Evolutionary conservation across 306 rosid genomes (phyloP).

Genomic region (Cucurbita moschata): DNA sequence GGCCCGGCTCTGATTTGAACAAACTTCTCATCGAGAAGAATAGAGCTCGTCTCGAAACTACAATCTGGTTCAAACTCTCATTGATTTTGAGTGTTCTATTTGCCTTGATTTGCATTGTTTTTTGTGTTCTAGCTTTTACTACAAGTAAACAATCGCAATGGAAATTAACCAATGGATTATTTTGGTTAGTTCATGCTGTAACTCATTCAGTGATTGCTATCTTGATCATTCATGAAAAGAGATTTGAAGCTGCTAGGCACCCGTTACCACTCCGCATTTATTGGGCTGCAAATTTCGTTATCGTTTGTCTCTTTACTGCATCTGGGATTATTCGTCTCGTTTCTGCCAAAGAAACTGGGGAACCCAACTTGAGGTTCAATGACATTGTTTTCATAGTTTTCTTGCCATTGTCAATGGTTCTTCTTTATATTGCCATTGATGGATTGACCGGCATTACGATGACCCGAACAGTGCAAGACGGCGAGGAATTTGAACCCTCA

Average conservation of each 20-base stretch:
- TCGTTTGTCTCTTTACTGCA: slow-evolving; percentile 34
- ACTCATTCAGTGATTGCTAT: slow-evolving; percentile 41
- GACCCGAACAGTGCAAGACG: slow-evolving; percentile 1
- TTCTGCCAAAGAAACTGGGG: slow-evolving; percentile 9
- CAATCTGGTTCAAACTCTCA: slow-evolving; percentile 46
- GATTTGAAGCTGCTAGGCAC: slow-evolving; percentile 42
- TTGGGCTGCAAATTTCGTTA: slow-evolving; percentile 40
- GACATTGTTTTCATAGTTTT: slow-evolving; percentile 42
- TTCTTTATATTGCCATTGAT: slow-evolving; percentile 30
- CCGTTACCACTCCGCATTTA: slow-evolving; percentile 56
- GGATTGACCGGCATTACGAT: slow-evolving; percentile 53
- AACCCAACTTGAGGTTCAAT: slow-evolving; percentile 34
- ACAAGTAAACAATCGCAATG: slow-evolving; percentile 22
- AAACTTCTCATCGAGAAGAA: slow-evolving; percentile 32
- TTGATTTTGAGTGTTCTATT: slow-evolving; percentile 26
- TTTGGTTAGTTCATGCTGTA: slow-evolving; percentile 59
- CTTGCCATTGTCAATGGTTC: slow-evolving; percentile 41
- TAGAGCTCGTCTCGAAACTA: slow-evolving; percentile 18
- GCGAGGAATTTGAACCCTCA: slow-evolving; percentile 4
- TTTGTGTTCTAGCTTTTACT: slow-evolving; percentile 29
- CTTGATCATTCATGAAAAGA: slow-evolving; percentile 46
- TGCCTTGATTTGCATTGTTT: slow-evolving; percentile 27
- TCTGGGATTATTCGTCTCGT: slow-evolving; percentile 58
- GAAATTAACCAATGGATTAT: slow-evolving; percentile 41
- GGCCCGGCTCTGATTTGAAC: slow-evolving; percentile 22